Percentiles rank a stretch among this genome's conserved stretches.
Evolutionary conservation across 148 eudicot genomes (phyloP).

Genomic region (Vaccinium darrowii): DNA sequence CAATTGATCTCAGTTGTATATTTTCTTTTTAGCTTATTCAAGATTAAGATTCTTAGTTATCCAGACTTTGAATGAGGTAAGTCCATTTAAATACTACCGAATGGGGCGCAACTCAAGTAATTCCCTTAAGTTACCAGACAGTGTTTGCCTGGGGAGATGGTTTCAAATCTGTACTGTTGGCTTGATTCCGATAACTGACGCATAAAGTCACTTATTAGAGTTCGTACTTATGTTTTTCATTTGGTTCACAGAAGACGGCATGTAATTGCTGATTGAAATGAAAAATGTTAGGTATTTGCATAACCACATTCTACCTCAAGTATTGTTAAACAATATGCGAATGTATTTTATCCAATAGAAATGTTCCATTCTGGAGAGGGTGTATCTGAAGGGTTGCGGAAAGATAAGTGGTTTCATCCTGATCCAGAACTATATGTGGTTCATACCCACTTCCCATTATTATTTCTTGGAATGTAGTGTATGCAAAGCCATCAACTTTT

Average conservation of each 20-base stretch:
- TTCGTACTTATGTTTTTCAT: not conserved
- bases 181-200: not conserved
- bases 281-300: not conserved
- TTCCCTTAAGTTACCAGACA: not conserved
- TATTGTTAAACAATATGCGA: not conserved
- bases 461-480: not conserved
- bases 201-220: not conserved
- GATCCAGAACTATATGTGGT: not conserved
- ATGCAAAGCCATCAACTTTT: not conserved
- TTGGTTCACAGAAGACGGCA: not conserved
- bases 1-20: not conserved
- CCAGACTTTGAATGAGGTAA: not conserved
- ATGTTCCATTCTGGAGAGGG: not conserved
- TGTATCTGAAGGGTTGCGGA: not conserved
- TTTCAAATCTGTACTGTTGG: not conserved
- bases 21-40: not conserved
- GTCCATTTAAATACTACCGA: not conserved
- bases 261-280: not conserved
- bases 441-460: not conserved
- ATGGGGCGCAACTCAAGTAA: not conserved
- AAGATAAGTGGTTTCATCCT: not conserved
- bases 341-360: not conserved
- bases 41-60: not conserved
- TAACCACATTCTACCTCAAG: not conserved
- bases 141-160: not conserved